phyloP scores from a whole-genome alignment of 345 rosid species.

The Aquilaria yunnanensis region DNA sequence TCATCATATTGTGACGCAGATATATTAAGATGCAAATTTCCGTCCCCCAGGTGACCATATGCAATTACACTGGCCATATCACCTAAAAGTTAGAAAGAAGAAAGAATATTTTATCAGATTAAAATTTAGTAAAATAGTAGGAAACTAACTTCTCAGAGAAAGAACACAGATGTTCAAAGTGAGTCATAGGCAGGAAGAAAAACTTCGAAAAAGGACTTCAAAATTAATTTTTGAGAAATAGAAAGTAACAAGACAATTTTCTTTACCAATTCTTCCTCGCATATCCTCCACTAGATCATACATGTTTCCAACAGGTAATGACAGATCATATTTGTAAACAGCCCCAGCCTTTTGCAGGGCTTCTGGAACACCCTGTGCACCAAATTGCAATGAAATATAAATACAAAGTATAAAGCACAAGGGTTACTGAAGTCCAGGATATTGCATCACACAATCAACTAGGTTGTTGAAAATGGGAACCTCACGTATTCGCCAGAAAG shows the following conservation, averaged over 20 bases:
- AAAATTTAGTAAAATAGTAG: not conserved
- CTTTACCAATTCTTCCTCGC: constrained; percentile 68
- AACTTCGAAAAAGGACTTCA: not conserved
- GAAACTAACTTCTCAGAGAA: not conserved
- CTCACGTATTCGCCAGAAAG: constrained; percentile 95
- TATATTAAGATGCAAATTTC: constrained; percentile 88
- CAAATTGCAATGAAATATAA: constrained; percentile 7
- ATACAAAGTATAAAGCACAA: not conserved
- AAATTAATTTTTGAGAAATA: not conserved
- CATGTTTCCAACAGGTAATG: constrained; percentile 82
- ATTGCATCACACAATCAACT: not conserved
- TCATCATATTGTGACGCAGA: constrained; percentile 65
- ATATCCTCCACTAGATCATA: constrained; percentile 78
- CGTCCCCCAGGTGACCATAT: constrained; percentile 95
- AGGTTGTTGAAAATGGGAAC: constrained; percentile 29
- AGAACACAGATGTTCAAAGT: not conserved
- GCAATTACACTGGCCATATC: constrained; percentile 64
- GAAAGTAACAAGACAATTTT: not conserved
- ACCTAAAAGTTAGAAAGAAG: constrained; percentile 34
- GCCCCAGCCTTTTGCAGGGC: constrained; percentile 86
- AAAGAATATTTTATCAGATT: not conserved
- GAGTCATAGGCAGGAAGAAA: not conserved
- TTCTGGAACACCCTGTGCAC: constrained; percentile 72
- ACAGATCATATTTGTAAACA: constrained; percentile 84
- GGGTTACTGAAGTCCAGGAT: not conserved